Conservation (phyloP, 805 yeast genomes). For the Kluyveromyces dobzhanskii region DNA sequence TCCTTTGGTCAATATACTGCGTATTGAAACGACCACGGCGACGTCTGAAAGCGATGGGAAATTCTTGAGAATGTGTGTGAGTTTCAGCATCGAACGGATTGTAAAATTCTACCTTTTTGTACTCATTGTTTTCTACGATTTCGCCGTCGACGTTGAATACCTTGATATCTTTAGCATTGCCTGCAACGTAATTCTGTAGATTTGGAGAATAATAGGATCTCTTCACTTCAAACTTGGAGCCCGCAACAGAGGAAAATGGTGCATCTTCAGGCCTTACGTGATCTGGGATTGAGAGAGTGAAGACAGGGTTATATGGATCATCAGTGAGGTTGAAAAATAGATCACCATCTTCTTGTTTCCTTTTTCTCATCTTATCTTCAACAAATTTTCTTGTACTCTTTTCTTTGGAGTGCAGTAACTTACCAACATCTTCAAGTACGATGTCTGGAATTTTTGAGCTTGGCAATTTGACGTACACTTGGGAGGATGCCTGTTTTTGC, state of each 20-base stretch:
- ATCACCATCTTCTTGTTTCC: constrained; percentile 56
- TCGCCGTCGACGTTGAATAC: constrained; percentile 27
- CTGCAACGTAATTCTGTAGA: constrained; percentile 24
- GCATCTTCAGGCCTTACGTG: constrained; percentile 52
- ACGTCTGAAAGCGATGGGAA: constrained; percentile 55
- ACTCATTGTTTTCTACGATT: constrained; percentile 17
- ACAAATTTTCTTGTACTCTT: constrained; percentile 77
- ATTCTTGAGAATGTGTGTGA: constrained; percentile 31
- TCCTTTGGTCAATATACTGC: constrained; percentile 67
- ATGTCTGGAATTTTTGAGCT: constrained; percentile 90
- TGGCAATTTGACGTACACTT: constrained; percentile 81
- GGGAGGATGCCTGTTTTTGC: constrained; percentile 29
- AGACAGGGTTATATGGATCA: constrained; percentile 74
- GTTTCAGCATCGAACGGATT: constrained; percentile 29
- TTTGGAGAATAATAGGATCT: constrained; percentile 41
- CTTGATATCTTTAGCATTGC: constrained; percentile 18
- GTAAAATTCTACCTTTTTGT: constrained; percentile 29
- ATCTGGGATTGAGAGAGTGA: constrained; percentile 54
- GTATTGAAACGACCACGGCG: constrained; percentile 68
- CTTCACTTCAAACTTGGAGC: constrained; percentile 57
- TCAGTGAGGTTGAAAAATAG: constrained; percentile 83
- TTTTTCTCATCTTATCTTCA: constrained; percentile 66
- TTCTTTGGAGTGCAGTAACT: constrained; percentile 65
- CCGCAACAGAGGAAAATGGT: constrained; percentile 73
- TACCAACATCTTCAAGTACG: constrained; percentile 76